These are phyloP conservation scores for Mycena crocata DNA, from an alignment of 768 basidiomycete genomes.

Conservation along the genomic window DNA sequence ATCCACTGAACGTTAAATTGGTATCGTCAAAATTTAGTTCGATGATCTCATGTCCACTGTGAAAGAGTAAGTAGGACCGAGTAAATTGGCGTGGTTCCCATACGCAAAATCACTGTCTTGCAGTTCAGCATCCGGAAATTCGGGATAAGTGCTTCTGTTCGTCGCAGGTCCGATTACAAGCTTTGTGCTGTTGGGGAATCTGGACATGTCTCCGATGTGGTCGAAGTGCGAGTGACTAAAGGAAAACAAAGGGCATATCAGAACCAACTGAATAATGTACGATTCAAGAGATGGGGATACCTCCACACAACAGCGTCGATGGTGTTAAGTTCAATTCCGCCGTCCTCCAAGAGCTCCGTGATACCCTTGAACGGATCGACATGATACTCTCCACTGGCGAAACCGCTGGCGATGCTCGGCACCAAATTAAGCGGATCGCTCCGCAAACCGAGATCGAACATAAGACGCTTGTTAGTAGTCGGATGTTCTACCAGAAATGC, in stretches of 20 bases:
- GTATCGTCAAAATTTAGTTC: constrained; percentile 6
- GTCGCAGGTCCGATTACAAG: constrained; percentile 23
- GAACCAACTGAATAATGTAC: no score
- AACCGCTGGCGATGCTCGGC: no score
- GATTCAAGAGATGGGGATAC: not conserved
- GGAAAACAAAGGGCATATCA: no score
- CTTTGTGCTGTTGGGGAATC: constrained; percentile 24
- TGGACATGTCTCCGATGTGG: constrained; percentile 28
- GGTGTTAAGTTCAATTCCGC: no score
- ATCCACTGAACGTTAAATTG: constrained; percentile 4
- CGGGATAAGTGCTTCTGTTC: not conserved
- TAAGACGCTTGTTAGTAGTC: no score
- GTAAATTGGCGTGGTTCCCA: not conserved
- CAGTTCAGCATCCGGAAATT: constrained; percentile 5
- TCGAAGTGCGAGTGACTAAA: constrained; percentile 17
- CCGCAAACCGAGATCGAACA: no score
- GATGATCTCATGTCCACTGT: constrained; percentile 13
- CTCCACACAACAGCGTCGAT: constrained; percentile 26
- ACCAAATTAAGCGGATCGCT: no score
- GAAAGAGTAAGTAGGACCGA: not conserved
- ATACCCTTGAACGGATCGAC: no score
- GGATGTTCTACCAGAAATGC: no score
- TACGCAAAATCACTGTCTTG: constrained; percentile 17
- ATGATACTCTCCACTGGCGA: no score
- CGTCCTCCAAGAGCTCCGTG: no score